Base-by-base conservation (phyloP, 2,329 filamentous ascomycete species). In the Ophiostoma quercus region DNA sequence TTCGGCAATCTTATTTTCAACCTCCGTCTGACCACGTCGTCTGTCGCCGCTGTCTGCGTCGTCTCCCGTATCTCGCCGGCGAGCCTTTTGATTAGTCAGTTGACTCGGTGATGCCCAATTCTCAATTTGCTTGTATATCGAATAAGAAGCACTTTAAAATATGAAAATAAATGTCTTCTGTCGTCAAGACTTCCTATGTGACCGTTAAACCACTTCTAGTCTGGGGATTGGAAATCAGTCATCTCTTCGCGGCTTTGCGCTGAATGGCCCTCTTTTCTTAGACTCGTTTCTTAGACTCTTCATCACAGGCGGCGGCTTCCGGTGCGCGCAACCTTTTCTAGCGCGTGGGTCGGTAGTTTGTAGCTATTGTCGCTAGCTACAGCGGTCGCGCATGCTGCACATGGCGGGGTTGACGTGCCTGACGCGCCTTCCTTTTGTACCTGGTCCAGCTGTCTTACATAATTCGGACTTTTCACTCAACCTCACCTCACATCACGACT, bases 221-320 rank as follows among this genome's bases (percentile, higher is more conserved):
- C 37, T 62, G 11, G 43, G 29, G 68, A 69, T 66, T 66, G 39
- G 65, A 66, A 57, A 69, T 66, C 68, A 69, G 68, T 66, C 62
- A 25, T 41, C 43, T 41, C 37, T 39, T 37, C 57, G 57, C 57
- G 57, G 57, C 14, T 67, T 25, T 67, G 41, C 8, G 41, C 34
- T 22, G 5, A 7, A 6, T 54, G 47, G 12, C 41, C 47, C 32
- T 47, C n/a, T 62, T 68, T 62, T 68, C 41, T 14, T 41, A 41
- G 39, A 41, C 39, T 41, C 39, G 4, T n/a, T 25, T 5, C 16
- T 29, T 54, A 25, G 19, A 54, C 19, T 54, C n/a, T 54, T 54
- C 47, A 34, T 14, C 16, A 14, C 43, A 19, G 19, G 43, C 14
- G 43, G 51, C 22, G 22, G 7, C 51, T 57, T 57, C 51, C 22